Conservation (phyloP, 768 basidiomycete species). For the Rickenella mellea region DNA sequence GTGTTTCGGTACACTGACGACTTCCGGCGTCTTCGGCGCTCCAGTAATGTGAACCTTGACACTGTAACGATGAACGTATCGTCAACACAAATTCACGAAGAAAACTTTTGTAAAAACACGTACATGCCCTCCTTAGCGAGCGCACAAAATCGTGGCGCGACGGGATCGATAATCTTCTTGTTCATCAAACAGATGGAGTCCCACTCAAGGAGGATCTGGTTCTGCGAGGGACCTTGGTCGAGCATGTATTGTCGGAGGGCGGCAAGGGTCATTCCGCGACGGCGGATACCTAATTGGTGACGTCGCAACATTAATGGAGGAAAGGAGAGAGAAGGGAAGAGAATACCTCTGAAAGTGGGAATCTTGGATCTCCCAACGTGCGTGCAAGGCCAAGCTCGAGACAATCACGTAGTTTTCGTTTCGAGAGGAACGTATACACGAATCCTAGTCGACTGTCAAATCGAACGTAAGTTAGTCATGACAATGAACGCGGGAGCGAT, state of each 20-base stretch:
- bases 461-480: too few species aligned
- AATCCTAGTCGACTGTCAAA: conserved; percentile 78
- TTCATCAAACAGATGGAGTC: conserved; percentile 94
- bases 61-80: not conserved
- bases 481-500: conserved; percentile 4
- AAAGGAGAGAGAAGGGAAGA: too few species aligned
- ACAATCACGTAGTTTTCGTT: conserved; percentile 94
- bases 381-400: conserved; percentile 80
- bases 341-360: conserved; percentile 98
- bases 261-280: conserved; percentile 92
- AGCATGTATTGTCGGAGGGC: conserved; percentile 96
- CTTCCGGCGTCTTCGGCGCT: conserved; percentile 39
- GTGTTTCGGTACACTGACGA: conserved; percentile 74
- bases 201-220: conserved; percentile 92
- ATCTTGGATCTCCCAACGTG: conserved; percentile 98
- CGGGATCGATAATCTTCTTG: conserved; percentile 94
- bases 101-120: conserved; percentile 13
- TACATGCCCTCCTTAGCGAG: conserved; percentile 65
- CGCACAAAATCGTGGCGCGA: conserved; percentile 90
- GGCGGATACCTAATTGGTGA: too few species aligned
- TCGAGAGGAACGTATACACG: conserved; percentile 92
- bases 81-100: conserved; percentile 2
- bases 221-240: conserved; percentile 90
- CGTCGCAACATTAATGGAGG: too few species aligned
- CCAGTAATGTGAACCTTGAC: conserved; percentile 15